phyloP scores from a whole-genome alignment of 495 filamentous ascomycete genomes.

The Annulohypoxylon bovei region DNA sequence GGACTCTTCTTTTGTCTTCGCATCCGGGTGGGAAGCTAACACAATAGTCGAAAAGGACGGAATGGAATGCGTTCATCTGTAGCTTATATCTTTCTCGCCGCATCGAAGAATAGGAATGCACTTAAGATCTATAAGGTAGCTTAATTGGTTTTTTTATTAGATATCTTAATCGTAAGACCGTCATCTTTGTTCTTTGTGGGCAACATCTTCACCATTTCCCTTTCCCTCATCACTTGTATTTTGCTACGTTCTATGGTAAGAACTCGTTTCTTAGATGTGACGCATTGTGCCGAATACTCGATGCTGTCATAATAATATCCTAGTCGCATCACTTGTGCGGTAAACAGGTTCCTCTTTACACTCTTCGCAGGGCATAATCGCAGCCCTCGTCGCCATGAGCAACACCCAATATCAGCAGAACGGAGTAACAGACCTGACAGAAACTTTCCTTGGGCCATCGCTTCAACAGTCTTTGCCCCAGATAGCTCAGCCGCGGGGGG shows the following conservation, averaged over 20 bases:
- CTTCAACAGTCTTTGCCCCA: neutral
- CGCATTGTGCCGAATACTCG: neutral
- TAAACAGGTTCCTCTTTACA: neutral
- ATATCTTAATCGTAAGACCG: neutral
- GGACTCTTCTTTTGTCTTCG: constrained; percentile 26
- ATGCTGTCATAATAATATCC: constrained; percentile 14
- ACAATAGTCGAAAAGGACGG: constrained; percentile 4
- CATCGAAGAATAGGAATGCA: constrained; percentile 34
- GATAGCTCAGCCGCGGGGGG: neutral
- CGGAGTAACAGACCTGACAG: neutral
- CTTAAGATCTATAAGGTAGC: neutral
- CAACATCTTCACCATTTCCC: constrained; percentile 23
- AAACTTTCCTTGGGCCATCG: neutral
- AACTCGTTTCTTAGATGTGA: neutral
- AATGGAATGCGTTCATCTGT: constrained; percentile 30
- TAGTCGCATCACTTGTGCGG: neutral
- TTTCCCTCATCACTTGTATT: constrained; percentile 11
- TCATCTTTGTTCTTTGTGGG: constrained; percentile 32
- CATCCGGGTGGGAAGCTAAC: neutral
- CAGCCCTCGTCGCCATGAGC: constrained; percentile 9
- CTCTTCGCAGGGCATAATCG: neutral
- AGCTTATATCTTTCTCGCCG: constrained; percentile 11
- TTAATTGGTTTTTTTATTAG: constrained; percentile 14
- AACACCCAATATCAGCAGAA: neutral
- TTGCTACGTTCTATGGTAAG: neutral